Conservation (phyloP, 345 rosid genomes). For the Lumnitzera racemosa region DNA sequence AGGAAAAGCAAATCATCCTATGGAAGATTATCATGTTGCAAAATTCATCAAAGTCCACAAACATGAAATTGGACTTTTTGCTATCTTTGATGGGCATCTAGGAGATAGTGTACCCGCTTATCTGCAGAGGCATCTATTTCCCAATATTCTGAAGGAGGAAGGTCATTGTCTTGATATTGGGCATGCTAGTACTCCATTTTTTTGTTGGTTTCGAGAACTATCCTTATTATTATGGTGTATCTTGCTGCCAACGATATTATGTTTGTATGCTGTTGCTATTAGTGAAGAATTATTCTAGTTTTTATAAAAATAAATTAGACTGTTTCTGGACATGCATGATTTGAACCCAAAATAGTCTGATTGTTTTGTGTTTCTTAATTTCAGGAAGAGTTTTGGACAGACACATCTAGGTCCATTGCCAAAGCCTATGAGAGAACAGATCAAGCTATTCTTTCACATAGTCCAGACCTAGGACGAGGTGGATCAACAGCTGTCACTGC, state of each 20-base stretch:
- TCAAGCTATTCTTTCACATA: constrained; percentile 49
- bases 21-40: constrained; percentile 75
- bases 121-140: constrained; percentile 54
- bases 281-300: no score
- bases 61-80: constrained; percentile 61
- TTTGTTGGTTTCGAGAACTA: no score
- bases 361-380: constrained; percentile 2
- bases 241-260: no score
- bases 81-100: constrained; percentile 67
- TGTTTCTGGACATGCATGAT: not conserved
- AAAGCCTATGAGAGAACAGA: constrained; percentile 62
- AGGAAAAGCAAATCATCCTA: constrained; percentile 76
- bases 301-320: no score
- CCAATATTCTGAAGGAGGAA: constrained; percentile 58
- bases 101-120: constrained; percentile 72
- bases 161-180: constrained; percentile 5
- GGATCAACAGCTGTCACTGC: constrained; percentile 82
- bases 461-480: constrained; percentile 58
- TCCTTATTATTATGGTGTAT: no score
- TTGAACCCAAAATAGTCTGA: not conserved
- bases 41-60: constrained; percentile 37
- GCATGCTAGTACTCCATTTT: not conserved
- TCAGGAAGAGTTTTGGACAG: constrained; percentile 51
- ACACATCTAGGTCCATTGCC: constrained; percentile 32
- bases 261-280: no score